Base-by-base conservation (phyloP, 495 filamentous ascomycete species). In the Penicillium coprophilum region DNA sequence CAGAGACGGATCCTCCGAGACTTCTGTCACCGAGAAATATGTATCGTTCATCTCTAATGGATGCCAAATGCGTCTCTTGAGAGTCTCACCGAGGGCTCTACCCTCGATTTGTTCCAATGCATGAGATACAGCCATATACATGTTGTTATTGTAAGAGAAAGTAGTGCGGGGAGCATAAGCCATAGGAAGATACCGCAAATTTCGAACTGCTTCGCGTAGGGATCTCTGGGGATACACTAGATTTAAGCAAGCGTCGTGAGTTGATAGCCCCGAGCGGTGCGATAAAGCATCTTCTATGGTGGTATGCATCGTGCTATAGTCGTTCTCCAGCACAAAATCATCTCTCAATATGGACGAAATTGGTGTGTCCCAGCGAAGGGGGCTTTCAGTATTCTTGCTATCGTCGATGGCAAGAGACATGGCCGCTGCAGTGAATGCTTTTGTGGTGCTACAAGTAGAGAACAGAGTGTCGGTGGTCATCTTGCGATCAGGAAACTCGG, bases 121-220 rank as follows among this genome's bases (percentile, higher is more conserved):
- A 58, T 81, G 72, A 40, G 73, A 57, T 1, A 73, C 69, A 4
- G 69, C 69, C 50, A 75, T 71, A 56, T 65, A 85, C 78, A 82
- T 81, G 44, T 76, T 55, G 46, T 84, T 84, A 66, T 73, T 79
- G 56, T 85, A 85, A 38, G 76, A 73, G 46, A 61, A 83, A 21
- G 15, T 61, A 7, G 64, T 71, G 1, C 82, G 66, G 6, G 73
- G 69, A 49, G 72, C 68, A 15, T 67, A 60, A 0, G 61, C 74
- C 36, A 77, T 49, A 2, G 72, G 75, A 23, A 83, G 57, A 61
- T 80, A 54, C 4, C 80, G 62, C 45, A 84, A 44, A n/a, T 50
- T 66, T 7, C 79, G 63, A 8, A 74, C 71, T 3, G 74, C 58
- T 7, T 66, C 67, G 28, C 52, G 66, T 4, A 66, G 46, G 12